Base-by-base conservation (phyloP, 176 grass and related monocot genomes). In the Thinopyrum elongatum region DNA sequence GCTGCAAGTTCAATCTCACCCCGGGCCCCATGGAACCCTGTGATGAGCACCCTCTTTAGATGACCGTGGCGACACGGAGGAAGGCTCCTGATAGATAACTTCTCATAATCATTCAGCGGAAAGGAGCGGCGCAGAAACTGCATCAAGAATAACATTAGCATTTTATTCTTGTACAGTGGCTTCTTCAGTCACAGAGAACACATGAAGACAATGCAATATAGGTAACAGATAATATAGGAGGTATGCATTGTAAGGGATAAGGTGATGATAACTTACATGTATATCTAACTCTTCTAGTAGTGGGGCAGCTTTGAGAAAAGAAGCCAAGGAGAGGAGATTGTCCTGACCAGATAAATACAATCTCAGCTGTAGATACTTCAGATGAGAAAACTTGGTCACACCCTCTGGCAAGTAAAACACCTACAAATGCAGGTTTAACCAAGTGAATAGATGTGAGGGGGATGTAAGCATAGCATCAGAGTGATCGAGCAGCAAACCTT, bases 31-130 rank as follows among this genome's bases (percentile, higher is more conserved):
- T 68, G 30, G 16, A 68, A 68, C 16, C 65, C 65, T 13, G 65
- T 68, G 65, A 68, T 68, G 65, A 68, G 30, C 29, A 68, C 65
- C 65, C 65, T 34, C 65, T 68, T 68, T 16, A 68, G 65, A 68
- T 35, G 65, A 68, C 30, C 17, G 17, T 68, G 65, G 65, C 65
- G 65, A 68, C 65, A 34, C 3, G 30, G 30, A 68, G 65, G 65
- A 31, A 68, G 16, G 65, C 65, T 34, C 65, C 65, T 68, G 65
- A 34, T 68, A 35, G 65, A 7, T 21, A 68, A 68, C 65, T 68
- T 68, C 65, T 68, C 14, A 33, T 10, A 68, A 21, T 34, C 65
- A 34, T 35, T 30, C 65, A 68, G 65, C 16, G 30, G 65, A 68
- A 35, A 34, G 65, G 8, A 4, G 65, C 17, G 30, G 5, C 16